These are phyloP conservation scores for Angomonas desouzai DNA, from an alignment of 208 protist genomes.

Conservation along the genomic window DNA sequence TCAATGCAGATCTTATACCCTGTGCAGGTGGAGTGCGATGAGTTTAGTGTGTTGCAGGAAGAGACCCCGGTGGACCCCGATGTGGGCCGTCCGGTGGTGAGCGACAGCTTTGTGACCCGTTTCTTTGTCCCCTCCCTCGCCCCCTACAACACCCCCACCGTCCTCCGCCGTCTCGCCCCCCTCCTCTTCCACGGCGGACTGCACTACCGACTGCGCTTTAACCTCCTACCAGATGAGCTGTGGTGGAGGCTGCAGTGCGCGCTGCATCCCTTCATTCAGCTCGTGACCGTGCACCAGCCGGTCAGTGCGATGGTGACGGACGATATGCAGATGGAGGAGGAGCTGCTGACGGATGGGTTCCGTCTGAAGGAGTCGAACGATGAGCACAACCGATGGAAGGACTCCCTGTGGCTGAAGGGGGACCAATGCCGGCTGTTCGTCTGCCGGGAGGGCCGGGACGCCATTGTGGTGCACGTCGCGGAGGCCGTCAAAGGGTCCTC, in stretches of 20 bases:
- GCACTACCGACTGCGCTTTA: slow-evolving; percentile 75
- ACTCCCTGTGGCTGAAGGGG: slow-evolving; percentile 79
- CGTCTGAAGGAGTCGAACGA: slow-evolving; percentile 71
- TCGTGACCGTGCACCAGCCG: slow-evolving; percentile 65
- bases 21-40: slow-evolving; percentile 62
- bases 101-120: slow-evolving; percentile 32
- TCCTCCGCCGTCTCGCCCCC: slow-evolving; percentile 57
- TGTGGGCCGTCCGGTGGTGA: slow-evolving; percentile 27
- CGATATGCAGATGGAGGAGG: slow-evolving; percentile 37
- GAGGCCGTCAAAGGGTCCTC: slow-evolving; percentile 46
- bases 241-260: slow-evolving; percentile 82
- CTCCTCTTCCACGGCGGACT: slow-evolving; percentile 78
- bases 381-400: slow-evolving; percentile 81
- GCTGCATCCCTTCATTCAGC: slow-evolving; percentile 52
- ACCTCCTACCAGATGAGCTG: slow-evolving; percentile 81
- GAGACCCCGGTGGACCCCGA: slow-evolving; percentile 58
- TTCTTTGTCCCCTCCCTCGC: slow-evolving; percentile 84
- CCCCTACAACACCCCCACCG: slow-evolving; percentile 40
- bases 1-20: slow-evolving; percentile 71
- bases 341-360: slow-evolving; percentile 49
- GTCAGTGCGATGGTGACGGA: slow-evolving; percentile 18
- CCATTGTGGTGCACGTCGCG: slow-evolving; percentile 55
- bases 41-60: slow-evolving; percentile 53
- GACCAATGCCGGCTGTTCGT: slow-evolving; percentile 64
- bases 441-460: slow-evolving; percentile 54